Base-by-base conservation (phyloP, 345 rosid species). In the Arabis hirsuta region DNA sequence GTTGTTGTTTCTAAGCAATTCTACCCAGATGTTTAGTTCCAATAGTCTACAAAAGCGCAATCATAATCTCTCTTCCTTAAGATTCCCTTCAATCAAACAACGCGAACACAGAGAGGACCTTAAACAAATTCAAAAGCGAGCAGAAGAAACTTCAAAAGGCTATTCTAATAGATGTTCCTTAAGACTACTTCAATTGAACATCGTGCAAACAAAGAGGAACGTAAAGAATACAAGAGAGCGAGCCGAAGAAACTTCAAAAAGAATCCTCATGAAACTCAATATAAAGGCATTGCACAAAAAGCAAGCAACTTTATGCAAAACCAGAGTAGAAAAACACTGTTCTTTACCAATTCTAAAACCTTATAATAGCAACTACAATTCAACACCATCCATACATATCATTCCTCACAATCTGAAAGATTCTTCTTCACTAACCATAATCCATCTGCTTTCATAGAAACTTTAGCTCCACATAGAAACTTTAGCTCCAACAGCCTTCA, bases 401-500 rank as follows among this genome's bases (percentile, higher is more conserved):
- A 12, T 7, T 43, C 12, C 67, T 31, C 12, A 31, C n/a, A 71
- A 39, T 34, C 11, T 24, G 1, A 12, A 71, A 61, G 9, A n/a
- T 16, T 8, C 29, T 27, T 27, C 29, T 27, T 27, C 3, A 27
- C 29, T 27, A 27, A 3, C 24, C 12, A 26, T 9, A 56, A 47
- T 11, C 39, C 32, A 47, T 44, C 10, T 46, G 8, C 56, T 58
- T 43, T 26, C 3, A 32, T 4, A 54, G 6, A 12, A 54, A 55
- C 24, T 22, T 22, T 22, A 44, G 13, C 6, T 67, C 31, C 19
- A 50, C 88, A 94, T 83, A 39, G 82, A 45, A 46, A 91, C 97
- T 76, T 88, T 88, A 4, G 97, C 97, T 44, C 98, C 98, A 62
- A 82, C 73, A 31, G 79, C 99, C 78, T 94, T 94, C 90, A 94